phyloP scores from a whole-genome alignment of 306 rosid species.

The Arachis hypogaea region DNA sequence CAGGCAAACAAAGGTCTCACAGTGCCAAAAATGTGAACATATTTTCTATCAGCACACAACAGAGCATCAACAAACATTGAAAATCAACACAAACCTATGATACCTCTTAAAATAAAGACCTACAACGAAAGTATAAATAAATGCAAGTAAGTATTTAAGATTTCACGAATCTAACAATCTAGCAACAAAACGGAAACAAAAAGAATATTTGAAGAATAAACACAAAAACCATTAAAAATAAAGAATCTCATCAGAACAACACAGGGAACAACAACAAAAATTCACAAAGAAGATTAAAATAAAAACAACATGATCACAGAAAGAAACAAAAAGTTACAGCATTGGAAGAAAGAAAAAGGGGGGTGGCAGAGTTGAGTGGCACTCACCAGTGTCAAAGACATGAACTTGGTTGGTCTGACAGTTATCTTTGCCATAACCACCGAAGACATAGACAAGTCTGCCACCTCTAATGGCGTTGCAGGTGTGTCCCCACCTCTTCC shows the following conservation, averaged over 20 bases:
- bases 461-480: constrained; percentile 97
- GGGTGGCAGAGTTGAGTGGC: background rate
- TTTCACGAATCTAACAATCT: constrained; percentile 10
- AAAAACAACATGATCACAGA: background rate
- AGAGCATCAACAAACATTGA: background rate
- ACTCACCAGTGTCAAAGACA: constrained; percentile 83
- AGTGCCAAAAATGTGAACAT: too few species aligned
- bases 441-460: constrained; percentile 81
- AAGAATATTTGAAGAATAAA: too few species aligned
- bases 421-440: constrained; percentile 93
- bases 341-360: background rate
- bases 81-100: constrained; percentile 17
- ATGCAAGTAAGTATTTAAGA: background rate
- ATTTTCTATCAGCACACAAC: constrained; percentile 16
- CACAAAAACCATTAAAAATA: too few species aligned
- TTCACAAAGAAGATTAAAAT: background rate
- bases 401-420: constrained; percentile 96
- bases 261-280: constrained; percentile 35
- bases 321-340: background rate
- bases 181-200: constrained; percentile 13
- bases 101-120: constrained; percentile 17
- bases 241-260: constrained; percentile 30
- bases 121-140: constrained; percentile 3
- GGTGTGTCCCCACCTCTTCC: constrained; percentile 99
- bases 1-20: too few species aligned